Base-by-base conservation (phyloP, 495 filamentous ascomycete species). In the Penicillium turbatum region DNA sequence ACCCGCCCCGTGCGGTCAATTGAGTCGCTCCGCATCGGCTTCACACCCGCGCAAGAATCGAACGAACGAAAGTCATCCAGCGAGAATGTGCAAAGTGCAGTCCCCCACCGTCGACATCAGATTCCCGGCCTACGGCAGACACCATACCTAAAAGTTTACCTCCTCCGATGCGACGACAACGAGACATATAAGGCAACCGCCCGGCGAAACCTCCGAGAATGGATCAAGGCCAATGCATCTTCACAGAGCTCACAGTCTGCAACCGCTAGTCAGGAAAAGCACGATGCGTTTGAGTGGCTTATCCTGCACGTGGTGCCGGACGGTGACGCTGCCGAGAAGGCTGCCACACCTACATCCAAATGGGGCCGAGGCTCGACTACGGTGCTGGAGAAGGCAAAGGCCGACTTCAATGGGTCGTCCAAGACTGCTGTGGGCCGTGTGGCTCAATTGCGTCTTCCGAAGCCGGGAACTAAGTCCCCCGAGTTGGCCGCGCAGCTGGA, bases 231-330 rank as follows among this genome's bases (percentile, higher is more conserved):
- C 7, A 82, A 95, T 56, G 86, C 88, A 0, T 72, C 76, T 19
- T 72, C 72, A 34, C 72, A 63, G 37, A 64, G 65, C 15, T 61
- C 75, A 2, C 64, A 67, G 24, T 19, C 59, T 5, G 48, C 59
- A 11, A 65, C 74, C 7, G 71, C 68, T 13, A 76, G 79, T 30
- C 85, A 85, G 59, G 82, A 96, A 76, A 80, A 86, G 32, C 93
- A 98, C 66, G 95, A 97, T 74, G 95, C 95, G 4, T 96, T 88
- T 63, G 95, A 98, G 64, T 98, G 92, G 92, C 77, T 98, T 15
- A 90, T 98, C 50, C 60, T 98, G 10, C 93, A 97, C 66, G 85
- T 98, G 47, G 84, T 95, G 13, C 79, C 93, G 41, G 72, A 77
- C 17, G 69, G 70, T 11, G 70, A 73, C 15, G 67, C 59, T 13